phyloP scores from a whole-genome alignment of 345 rosid genomes.

The Crucihimalaya himalaica region DNA sequence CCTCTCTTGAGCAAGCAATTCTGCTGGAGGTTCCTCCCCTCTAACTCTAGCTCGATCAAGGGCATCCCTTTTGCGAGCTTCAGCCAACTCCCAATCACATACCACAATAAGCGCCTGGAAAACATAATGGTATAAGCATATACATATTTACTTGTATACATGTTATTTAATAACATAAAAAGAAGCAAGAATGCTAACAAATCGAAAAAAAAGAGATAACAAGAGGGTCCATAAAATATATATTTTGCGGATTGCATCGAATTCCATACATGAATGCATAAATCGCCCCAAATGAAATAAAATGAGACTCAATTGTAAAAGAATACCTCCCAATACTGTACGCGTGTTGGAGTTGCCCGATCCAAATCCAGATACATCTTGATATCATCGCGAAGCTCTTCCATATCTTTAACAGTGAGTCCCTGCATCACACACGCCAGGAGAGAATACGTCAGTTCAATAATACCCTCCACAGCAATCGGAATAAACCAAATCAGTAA shows the following conservation, averaged over 20 bases:
- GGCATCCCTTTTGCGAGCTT: constrained; percentile 85
- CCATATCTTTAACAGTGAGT: constrained; percentile 86
- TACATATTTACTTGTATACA: constrained; percentile 1
- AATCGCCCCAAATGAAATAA: constrained; percentile 1
- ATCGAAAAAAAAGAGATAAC: constrained; percentile 4
- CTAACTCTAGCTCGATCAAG: constrained; percentile 90
- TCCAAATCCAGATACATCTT: constrained; percentile 96
- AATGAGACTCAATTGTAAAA: neutral
- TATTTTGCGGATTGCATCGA: neutral
- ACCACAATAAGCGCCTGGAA: constrained; percentile 85
- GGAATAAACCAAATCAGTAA: neutral
- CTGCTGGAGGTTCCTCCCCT: constrained; percentile 93
- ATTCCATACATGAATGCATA: neutral
- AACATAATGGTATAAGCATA: constrained; percentile 19
- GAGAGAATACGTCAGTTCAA: neutral
- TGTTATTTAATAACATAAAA: neutral
- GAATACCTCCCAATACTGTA: constrained; percentile 89
- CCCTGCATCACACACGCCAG: constrained; percentile 65
- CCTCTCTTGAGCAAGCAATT: constrained; percentile 89
- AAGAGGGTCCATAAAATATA: constrained; percentile 5
- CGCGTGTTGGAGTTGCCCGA: constrained; percentile 65
- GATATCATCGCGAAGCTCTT: constrained; percentile 92
- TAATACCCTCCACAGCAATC: constrained; percentile 14
- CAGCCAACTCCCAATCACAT: constrained; percentile 94
- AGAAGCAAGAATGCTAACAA: neutral